phyloP scores from a whole-genome alignment of 495 filamentous ascomycete genomes.

The Terfezia boudieri region DNA sequence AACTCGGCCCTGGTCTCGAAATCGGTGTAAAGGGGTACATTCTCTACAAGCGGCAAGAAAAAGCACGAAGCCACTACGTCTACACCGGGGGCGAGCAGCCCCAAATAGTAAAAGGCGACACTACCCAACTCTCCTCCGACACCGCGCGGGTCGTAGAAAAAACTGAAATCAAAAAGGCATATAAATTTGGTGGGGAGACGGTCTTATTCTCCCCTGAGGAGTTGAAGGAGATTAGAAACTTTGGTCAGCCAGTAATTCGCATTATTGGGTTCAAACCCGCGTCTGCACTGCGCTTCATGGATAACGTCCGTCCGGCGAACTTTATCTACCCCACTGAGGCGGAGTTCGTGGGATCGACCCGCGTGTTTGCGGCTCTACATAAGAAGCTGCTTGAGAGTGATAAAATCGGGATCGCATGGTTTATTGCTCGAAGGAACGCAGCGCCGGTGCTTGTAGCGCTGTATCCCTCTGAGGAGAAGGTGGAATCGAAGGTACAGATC shows the following conservation, averaged over 20 bases:
- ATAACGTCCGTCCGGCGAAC: conserved; percentile 57
- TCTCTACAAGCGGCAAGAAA: conserved; percentile 58
- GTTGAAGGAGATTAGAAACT: conserved; percentile 46
- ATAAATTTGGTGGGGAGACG: conserved; percentile 84
- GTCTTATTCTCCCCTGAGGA: conserved; percentile 71
- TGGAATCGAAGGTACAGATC: conserved; percentile 35
- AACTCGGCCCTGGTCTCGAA: conserved; percentile 61
- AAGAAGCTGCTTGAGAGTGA: conserved; percentile 57
- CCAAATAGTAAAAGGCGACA: conserved; percentile 53
- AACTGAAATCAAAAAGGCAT: conserved; percentile 67
- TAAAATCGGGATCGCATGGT: conserved; percentile 76
- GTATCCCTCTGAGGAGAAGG: conserved; percentile 51
- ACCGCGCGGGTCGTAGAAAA: conserved; percentile 56
- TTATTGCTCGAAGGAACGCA: conserved; percentile 57
- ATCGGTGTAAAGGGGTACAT: conserved; percentile 90
- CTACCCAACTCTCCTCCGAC: conserved; percentile 50
- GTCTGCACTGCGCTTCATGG: conserved; percentile 57
- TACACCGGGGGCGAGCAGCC: conserved; percentile 64
- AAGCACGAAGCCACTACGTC: conserved; percentile 59
- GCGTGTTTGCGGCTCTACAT: conserved; percentile 79
- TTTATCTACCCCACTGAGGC: conserved; percentile 94
- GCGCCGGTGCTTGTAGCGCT: conserved; percentile 59
- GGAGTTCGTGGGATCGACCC: conserved; percentile 68
- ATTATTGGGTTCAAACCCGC: conserved; percentile 87
- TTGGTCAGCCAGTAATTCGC: conserved; percentile 61